phyloP scores from a whole-genome alignment of 2,329 filamentous ascomycete genomes.

The Blastomyces gilchristii region DNA sequence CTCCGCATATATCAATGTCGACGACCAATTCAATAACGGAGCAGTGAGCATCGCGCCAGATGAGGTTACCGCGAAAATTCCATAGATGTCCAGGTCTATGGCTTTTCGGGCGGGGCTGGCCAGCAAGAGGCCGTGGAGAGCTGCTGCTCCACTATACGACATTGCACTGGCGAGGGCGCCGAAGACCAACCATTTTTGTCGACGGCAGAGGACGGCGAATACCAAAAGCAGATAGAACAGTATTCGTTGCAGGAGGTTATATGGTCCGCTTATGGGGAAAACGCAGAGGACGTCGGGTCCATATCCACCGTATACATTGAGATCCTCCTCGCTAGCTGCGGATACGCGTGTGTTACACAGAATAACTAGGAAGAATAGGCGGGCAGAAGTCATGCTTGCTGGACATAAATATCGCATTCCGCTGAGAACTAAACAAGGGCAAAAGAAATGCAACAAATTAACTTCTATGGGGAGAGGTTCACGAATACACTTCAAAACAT shows the following conservation, averaged over 20 bases:
- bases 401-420: background rate
- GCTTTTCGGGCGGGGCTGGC: slow-evolving; percentile 13
- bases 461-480: background rate
- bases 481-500: background rate
- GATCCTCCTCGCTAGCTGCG: background rate
- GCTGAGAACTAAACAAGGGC: background rate
- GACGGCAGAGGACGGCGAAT: slow-evolving; percentile 19
- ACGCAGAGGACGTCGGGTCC: slow-evolving; percentile 11
- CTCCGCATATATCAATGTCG: slow-evolving; percentile 14
- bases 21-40: slow-evolving; percentile 18
- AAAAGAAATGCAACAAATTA: background rate
- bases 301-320: slow-evolving; percentile 5
- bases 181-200: slow-evolving; percentile 20
- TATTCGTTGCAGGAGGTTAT: slow-evolving; percentile 19
- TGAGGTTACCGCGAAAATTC: slow-evolving; percentile 18
- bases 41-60: slow-evolving; percentile 11
- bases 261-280: slow-evolving; percentile 18
- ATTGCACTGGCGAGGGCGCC: slow-evolving; percentile 20
- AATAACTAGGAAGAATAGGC: background rate
- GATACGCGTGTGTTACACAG: background rate
- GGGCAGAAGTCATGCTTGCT: background rate
- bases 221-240: slow-evolving; percentile 21
- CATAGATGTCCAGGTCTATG: slow-evolving; percentile 18
- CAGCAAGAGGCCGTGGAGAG: slow-evolving; percentile 20
- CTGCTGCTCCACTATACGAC: slow-evolving; percentile 19